Evolutionary conservation across 208 protist species (phyloP).

Genomic region (Crithidia thermophila): DNA sequence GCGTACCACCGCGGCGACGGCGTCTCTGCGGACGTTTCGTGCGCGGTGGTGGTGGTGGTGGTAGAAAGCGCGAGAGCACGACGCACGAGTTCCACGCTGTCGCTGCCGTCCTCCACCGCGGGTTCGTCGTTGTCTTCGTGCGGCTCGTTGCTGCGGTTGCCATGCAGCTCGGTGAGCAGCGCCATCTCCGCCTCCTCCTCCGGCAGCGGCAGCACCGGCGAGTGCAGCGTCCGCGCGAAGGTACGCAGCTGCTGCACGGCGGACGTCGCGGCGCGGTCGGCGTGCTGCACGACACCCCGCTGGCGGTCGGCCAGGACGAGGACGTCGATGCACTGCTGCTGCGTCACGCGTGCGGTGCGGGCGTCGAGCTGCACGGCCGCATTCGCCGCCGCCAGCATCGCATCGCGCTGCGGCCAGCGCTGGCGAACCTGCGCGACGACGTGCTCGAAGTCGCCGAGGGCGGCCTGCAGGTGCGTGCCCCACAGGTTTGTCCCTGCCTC

Average conservation of each 20-base stretch:
- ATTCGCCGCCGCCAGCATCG: constrained; percentile 3
- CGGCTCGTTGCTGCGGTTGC: background rate
- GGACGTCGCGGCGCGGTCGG: constrained; percentile 2
- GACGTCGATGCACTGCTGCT: constrained; percentile 33
- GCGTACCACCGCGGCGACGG: constrained; percentile 34
- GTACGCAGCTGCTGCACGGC: constrained; percentile 47
- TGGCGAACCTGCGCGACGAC: constrained; percentile 41
- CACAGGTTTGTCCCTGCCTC: constrained; percentile 44
- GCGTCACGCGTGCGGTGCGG: constrained; percentile 15
- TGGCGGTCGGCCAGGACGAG: constrained; percentile 25
- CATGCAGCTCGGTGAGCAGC: constrained; percentile 33
- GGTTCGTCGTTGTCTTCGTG: background rate
- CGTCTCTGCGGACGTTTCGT: background rate
- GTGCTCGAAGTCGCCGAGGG: constrained; percentile 49
- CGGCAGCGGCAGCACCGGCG: constrained; percentile 38
- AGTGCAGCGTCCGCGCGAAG: constrained; percentile 49
- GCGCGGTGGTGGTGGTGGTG: no score
- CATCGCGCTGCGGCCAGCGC: constrained; percentile 32
- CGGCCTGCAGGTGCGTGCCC: constrained; percentile 48
- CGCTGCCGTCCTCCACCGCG: no score
- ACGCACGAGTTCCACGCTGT: no score
- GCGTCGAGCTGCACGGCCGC: background rate
- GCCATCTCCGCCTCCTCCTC: constrained; percentile 46
- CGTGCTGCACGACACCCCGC: constrained; percentile 7
- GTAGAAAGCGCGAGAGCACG: no score